Base-by-base conservation (phyloP, 1,139 yeast species). In the Debaryomyces subglobosus region DNA sequence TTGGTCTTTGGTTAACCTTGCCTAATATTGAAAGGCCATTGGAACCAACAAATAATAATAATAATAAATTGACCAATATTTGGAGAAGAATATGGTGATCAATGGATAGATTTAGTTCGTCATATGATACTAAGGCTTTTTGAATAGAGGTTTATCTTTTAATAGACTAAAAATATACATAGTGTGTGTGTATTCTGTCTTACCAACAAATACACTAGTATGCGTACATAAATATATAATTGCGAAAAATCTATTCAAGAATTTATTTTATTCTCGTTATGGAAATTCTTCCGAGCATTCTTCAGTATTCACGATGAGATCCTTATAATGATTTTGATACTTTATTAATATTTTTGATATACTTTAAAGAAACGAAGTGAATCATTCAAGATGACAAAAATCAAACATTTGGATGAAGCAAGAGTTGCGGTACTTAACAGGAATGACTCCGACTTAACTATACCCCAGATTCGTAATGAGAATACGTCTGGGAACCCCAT, bases 1-100 rank as follows among this genome's bases (percentile, higher is more conserved):
- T 74, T 18, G 37, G 62, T 1, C 58, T 72, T 25, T 82, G 86
- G 86, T 45, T 75, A 6, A 48, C 62, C 23, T 63, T 81, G 37
- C 86, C 86, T 12, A 72, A 74, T 45, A 58, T 62, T 20, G 71
- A 67, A 48, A 51, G 57, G 37, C 46, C 46, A n/a, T 56, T 54
- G 39, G 40, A 49, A 7, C 39, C 51, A 34, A 20, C 35, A 7
- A n/a, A n/a, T n/a, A 16, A 21, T 15, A 30, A n/a, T 13, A 5
- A 1, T 5, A 15, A 15, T 9, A 8, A 3, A 7, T 32, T 21
- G 35, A 15, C 16, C 8, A 9, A 32, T 4, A 8, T 32, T 15
- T 32, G 35, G 35, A 15, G 35, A 32, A 32, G 35, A 32, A 15
- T 32, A 16, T 32, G 35, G 35, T 32, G n/a, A n/a, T n/a, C n/a